Evolutionary conservation across 129 eudicot genomes (phyloP).

Genomic region (Arctium lappa): DNA sequence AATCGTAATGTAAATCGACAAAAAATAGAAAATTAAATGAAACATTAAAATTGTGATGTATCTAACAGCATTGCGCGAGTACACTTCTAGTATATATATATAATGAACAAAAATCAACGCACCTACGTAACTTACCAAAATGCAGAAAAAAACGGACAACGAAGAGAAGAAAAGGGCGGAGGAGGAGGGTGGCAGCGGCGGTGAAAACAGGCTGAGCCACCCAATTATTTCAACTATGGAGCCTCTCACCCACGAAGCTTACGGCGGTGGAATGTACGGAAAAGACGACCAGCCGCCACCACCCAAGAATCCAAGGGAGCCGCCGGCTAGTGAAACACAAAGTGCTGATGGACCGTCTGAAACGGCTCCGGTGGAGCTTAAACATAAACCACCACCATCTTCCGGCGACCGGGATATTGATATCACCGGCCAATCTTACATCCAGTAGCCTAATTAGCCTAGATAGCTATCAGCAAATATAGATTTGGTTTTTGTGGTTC

Average conservation of each 20-base stretch:
- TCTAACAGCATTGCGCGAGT: no score
- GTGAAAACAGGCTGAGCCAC: slow-evolving; percentile 18
- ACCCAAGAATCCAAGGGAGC: slow-evolving; percentile 11
- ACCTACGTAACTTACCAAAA: not conserved
- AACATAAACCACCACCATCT: slow-evolving; percentile 57
- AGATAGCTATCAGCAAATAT: not conserved
- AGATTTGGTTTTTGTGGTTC: no score
- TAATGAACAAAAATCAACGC: not conserved
- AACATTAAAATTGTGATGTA: no score
- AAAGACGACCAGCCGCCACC: slow-evolving; percentile 26
- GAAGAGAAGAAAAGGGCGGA: slow-evolving; percentile 5
- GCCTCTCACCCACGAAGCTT: slow-evolving; percentile 54
- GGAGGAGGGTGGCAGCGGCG: not conserved
- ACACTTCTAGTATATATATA: not conserved
- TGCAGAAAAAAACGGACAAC: slow-evolving; percentile 23
- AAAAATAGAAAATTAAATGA: no score
- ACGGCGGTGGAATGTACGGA: slow-evolving; percentile 82
- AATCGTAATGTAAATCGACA: no score
- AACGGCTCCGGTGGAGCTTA: slow-evolving; percentile 25
- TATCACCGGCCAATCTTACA: slow-evolving; percentile 79
- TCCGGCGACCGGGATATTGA: slow-evolving; percentile 67
- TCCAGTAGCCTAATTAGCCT: slow-evolving; percentile 31
- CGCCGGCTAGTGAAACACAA: slow-evolving; percentile 58
- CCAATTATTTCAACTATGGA: slow-evolving; percentile 47
- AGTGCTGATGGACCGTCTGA: slow-evolving; percentile 73